Base-by-base conservation (phyloP, 2,329 filamentous ascomycete species). In the Amphichorda felina region DNA sequence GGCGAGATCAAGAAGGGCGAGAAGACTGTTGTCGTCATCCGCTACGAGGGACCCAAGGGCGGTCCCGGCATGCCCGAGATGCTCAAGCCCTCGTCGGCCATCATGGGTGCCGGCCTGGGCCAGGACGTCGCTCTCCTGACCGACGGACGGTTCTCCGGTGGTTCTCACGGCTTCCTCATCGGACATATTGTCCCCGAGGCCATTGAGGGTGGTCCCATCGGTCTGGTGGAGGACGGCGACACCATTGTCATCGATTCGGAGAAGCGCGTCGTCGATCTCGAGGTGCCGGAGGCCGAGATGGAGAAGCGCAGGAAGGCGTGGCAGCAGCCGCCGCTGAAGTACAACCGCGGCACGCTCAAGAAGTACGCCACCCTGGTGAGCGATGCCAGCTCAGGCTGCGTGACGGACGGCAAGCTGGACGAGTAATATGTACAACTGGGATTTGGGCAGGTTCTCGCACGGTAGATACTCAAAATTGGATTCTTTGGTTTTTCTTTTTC, bases 11-110 rank as follows among this genome's bases (percentile, higher is more conserved):
- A 86, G 45, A 79, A 82, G 54, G 81, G 79, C 43, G 83, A 94
- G 59, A 91, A 94, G 60, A 79, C 89, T 15, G 40, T 95, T 15
- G 65, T 95, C 19, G 77, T 95, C 22, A 87, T 96, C 36, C 79
- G 89, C 16, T 95, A 95, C 54, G 89, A 96, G 55, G 89, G 89
- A 0, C 89, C 89, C 10, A 88, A 85, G 53, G 89, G 89, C 42
- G 89, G 89, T 0, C 89, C 89, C 0, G 89, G 89, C 30, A 96
- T 96, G 89, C 89, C 88, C 2, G 89, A 96, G 60, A 87, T 94
- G 59, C 71, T 96, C 30, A 86, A 82, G 54, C 84, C 89, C 9
- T 82, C 75, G 39, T 87, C 87, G 0, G 85, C 88, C 14, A 84
- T 96, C 45, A 94, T 94, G 82, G 89, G 89, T 33, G 89, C 89